These are phyloP conservation scores for Rhizopogon parksii DNA, from an alignment of 1,284 basidiomycete species.

Conservation along the genomic window DNA sequence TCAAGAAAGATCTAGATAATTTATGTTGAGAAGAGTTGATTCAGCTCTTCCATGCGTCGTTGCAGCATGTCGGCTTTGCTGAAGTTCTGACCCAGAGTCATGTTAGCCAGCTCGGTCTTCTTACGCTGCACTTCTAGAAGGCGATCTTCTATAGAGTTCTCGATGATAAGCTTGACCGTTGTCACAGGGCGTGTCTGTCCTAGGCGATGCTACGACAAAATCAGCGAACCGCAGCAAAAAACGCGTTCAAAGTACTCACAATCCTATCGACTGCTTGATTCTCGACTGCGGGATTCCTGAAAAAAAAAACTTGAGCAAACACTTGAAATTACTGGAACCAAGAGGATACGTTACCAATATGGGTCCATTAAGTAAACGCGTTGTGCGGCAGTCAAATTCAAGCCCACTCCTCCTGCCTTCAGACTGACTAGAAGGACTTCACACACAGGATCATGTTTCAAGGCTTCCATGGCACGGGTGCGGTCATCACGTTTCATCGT, in stretches of 20 bases:
- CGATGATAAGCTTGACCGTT: constrained; percentile 89
- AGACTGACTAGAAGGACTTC: constrained; percentile 94
- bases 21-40: constrained; percentile 54
- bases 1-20: constrained; percentile 19
- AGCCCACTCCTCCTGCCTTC: constrained; percentile 93
- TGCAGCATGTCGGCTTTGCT: constrained; percentile 80
- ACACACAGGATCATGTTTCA: constrained; percentile 78
- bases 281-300: constrained; percentile 93
- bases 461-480: constrained; percentile 80
- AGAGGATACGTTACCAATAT: constrained; percentile 62
- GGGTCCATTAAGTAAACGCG: constrained; percentile 94
- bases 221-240: constrained; percentile 1
- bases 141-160: constrained; percentile 87
- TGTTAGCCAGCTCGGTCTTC: constrained; percentile 89
- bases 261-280: constrained; percentile 94
- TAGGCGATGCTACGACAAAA: constrained; percentile 68
- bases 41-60: constrained; percentile 77
- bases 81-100: constrained; percentile 78
- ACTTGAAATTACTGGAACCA: neutral
- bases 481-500: constrained; percentile 95
- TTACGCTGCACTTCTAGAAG: constrained; percentile 88
- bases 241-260: constrained; percentile 29
- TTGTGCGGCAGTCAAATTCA: constrained; percentile 90
- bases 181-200: constrained; percentile 89
- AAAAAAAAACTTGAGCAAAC: constrained; percentile 6